Evolutionary conservation across 305 asterid species (phyloP), one percentile per base, ranked within the genome.

Genomic region (Nicotiana rustica): DNA sequence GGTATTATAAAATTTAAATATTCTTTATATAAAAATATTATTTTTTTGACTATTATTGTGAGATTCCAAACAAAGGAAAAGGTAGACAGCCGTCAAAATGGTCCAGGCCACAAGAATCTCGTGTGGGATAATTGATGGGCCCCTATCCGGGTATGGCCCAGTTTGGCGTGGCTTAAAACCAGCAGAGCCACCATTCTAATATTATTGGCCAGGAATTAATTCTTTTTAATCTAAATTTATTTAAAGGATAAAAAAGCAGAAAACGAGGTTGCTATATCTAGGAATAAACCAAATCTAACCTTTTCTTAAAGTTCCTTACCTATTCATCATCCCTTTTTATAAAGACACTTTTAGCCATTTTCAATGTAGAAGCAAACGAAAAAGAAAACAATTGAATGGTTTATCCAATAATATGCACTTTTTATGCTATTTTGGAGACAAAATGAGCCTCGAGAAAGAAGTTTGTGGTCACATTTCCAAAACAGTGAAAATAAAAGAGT

Each of bases 31-130:
- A 41, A 7, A 41, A 7, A 38, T 7, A 41, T 2, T 1, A 0
- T 7, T 41, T 7, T 41, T 41, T 0, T 0, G 7, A 0, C 2
- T 8, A 41, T 41, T 41, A 41, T 38, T 38, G 6, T 38, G 0
- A 6, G 1, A 31, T 25, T 25, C 29, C 29, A 25, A 25, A 25
- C 47, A 25, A 56, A 6, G 33, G 49, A 67, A 35, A 67, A 77
- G 86, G 82, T 81, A 83, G 90, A 85, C 91, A 77, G 88, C 95
- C 95, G 92, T 89, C 92, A 86, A 88, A 88, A 89, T 80, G 84
- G 90, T 88, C 86, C 89, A 89, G 85, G 67, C 95, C 95, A 88
- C 92, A 89, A 80, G 92, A 89, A 85, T 87, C 67, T 85, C 84
- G 91, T 41, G 91, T 86, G 86, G 73, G 81, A 81, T 15, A 68